Base-by-base conservation (phyloP, 768 basidiomycete genomes). In the Auricularia sp. region DNA sequence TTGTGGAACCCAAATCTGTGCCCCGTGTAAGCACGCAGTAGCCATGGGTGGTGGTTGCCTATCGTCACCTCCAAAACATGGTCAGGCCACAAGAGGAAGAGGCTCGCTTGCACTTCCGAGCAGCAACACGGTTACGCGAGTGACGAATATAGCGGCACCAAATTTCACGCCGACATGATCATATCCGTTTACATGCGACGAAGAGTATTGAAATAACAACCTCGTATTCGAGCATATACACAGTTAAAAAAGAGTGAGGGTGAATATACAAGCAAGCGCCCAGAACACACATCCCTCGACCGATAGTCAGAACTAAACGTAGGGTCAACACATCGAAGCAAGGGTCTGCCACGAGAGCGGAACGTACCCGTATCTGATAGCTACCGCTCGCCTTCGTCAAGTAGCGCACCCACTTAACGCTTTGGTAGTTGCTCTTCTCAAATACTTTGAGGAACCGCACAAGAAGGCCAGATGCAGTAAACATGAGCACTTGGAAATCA, bases 401-500 rank as follows among this genome's bases (percentile, higher is more conserved):
- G 72, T 96, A 97, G 63, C 94, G 80, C 47, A 96, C 94, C 94
- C 94, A 96, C 74, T 96, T 96, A 65, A 97, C 86, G 68, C 92
- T 94, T 67, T 93, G 87, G 72, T 98, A 98, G 68, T 86, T 91
- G 73, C 83, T 85, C 82, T 93, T 97, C 80, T 98, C 97, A 69
- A 98, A 98, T 18, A 99, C 96, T 74, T 98, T 98, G 72, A 99
- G 77, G 82, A 98, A 99, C 62, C 96, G 84, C 53, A 99, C 97
- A 61, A 96, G 89, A 70, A 99, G 74, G 1, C 97, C 97, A 11
- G 96, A 98, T 11, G 97, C 83, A 0, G 97, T 98, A 76, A 98
- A 93, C 97, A 99, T 99, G 69, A 99, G 81, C 64, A 99, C 97
- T 77, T 95, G 93, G 77, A 99, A 99, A 74, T 99, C 97, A 67